These are phyloP conservation scores for Royoungia palumana DNA, from an alignment of 768 basidiomycete genomes.

Conservation along the genomic window DNA sequence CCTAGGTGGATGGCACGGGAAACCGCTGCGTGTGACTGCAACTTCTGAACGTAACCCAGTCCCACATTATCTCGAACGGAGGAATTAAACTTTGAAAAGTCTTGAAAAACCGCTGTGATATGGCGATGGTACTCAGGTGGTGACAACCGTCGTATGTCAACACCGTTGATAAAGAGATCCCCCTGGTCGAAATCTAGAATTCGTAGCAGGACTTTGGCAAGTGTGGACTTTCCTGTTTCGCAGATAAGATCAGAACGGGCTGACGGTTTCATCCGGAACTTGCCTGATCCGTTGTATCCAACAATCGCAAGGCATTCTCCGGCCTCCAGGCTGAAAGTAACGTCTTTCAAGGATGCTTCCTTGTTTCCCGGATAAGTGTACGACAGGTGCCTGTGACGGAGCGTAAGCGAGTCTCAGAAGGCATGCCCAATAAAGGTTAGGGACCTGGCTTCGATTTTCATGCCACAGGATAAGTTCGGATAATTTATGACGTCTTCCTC, in stretches of 20 bases:
- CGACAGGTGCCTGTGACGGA: constrained; percentile 48
- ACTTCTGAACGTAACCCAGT: constrained; percentile 67
- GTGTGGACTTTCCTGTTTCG: constrained; percentile 77
- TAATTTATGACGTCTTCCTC: constrained; percentile 52
- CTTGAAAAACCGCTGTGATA: constrained; percentile 80
- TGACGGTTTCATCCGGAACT: constrained; percentile 23
- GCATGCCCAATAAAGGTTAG: constrained; percentile 19
- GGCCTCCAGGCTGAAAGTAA: constrained; percentile 65
- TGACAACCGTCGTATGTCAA: constrained; percentile 60
- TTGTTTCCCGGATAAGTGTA: constrained; percentile 79
- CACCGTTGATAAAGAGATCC: constrained; percentile 62
- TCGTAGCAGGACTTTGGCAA: constrained; percentile 77
- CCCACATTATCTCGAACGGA: constrained; percentile 83
- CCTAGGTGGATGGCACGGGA: constrained; percentile 66
- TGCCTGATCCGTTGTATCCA: constrained; percentile 80
- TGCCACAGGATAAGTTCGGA: constrained; percentile 48
- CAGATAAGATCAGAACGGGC: constrained; percentile 8
- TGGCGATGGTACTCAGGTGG: constrained; percentile 73
- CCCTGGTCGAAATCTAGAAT: constrained; percentile 76
- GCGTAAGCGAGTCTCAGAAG: constrained; percentile 8
- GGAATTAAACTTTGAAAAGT: constrained; percentile 76
- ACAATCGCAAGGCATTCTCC: constrained; percentile 86
- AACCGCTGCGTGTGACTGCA: constrained; percentile 55
- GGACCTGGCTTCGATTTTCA: constrained; percentile 69
- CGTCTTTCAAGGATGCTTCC: constrained; percentile 63